A percentile compares a stretch with the other conserved stretches of the same genome.
Evolutionary conservation across 2,329 filamentous ascomycete species (phyloP).

Genomic region (Pyrenochaeta sp.): DNA sequence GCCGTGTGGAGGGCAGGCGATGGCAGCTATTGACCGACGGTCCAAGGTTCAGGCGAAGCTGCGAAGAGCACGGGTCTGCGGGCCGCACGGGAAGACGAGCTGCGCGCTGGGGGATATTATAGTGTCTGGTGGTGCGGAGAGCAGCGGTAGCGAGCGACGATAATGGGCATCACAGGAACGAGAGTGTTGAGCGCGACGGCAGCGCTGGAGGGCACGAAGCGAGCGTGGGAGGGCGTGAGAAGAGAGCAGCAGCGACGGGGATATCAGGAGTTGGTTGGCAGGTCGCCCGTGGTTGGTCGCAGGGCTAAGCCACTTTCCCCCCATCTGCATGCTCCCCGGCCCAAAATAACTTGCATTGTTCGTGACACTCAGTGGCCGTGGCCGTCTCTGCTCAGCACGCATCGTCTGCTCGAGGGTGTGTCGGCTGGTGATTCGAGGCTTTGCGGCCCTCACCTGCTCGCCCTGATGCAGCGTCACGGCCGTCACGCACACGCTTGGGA

Average conservation of each 20-base stretch:
- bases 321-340: constrained; percentile 27
- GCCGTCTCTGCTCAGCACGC: constrained; percentile 23
- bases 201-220: constrained; percentile 11
- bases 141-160: constrained; percentile 18
- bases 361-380: constrained; percentile 26
- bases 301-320: constrained; percentile 28
- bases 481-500: constrained; percentile 15
- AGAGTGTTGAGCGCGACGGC: constrained; percentile 17
- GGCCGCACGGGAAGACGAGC: constrained; percentile 9
- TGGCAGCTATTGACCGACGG: not conserved
- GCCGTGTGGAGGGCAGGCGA: constrained; percentile 1
- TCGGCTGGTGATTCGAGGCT: constrained; percentile 15
- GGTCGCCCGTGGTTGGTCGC: constrained; percentile 6
- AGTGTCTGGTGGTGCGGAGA: constrained; percentile 3
- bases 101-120: constrained; percentile 7
- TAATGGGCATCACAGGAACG: constrained; percentile 17
- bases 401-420: constrained; percentile 2
- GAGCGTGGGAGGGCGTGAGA: constrained; percentile 12
- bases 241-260: constrained; percentile 3
- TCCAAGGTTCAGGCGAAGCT: constrained; percentile 11
- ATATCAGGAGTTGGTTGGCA: constrained; percentile 4
- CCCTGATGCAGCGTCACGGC: constrained; percentile 14
- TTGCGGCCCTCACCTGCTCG: constrained; percentile 12
- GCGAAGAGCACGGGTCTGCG: constrained; percentile 20
- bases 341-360: constrained; percentile 37